Evolutionary conservation across 2,329 filamentous ascomycete species (phyloP), one percentile per base, ranked within the genome.

Genomic region (Xylariaceae sp.): DNA sequence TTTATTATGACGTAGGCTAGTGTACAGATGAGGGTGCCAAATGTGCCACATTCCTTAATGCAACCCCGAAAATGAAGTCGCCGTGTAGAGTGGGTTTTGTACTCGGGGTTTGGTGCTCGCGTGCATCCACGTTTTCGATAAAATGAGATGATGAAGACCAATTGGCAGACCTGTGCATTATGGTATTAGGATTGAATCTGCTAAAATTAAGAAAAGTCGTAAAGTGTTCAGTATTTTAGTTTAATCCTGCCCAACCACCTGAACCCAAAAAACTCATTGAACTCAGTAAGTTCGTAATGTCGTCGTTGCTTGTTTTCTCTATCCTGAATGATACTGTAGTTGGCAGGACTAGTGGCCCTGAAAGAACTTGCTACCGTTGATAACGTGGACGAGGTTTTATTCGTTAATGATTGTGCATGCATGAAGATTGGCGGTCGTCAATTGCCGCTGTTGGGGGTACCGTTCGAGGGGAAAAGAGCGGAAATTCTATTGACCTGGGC

Each of bases 401-500:
- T 45, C 9, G 45, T 40, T 33, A 12, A 11, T 16, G 3, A 31
- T 23, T 16, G 36, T 4, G 21, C 17, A 37, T 53, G 54, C 23
- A 26, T 36, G 8, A 31, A 19, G 24, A 17, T 43, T 12, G 34
- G 28, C 14, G 14, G 6, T 44, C 3, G 4, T 48, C 21, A 53
- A 33, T 16, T 47, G n/a, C 17, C 31, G 36, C 23, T 12, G 17
- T 48, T 36, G 21, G 26, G 19, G 5, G 6, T 46, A 26, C 44
- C 21, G 43, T 17, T 26, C 4, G 49, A 28, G 1, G 19, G 12
- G 6, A 29, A 2, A 41, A 56, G 41, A 23, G 16, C 21, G n/a
- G 36, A 21, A 31, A 52, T 34, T 8, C 8, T 17, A 16, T 37
- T 19, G 8, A 58, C 39, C 21, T 55, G 55, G 4, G 21, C n/a